Evolutionary conservation across 345 rosid species (phyloP), one percentile per base, ranked within the genome.

Genomic region (Populus simonii): DNA sequence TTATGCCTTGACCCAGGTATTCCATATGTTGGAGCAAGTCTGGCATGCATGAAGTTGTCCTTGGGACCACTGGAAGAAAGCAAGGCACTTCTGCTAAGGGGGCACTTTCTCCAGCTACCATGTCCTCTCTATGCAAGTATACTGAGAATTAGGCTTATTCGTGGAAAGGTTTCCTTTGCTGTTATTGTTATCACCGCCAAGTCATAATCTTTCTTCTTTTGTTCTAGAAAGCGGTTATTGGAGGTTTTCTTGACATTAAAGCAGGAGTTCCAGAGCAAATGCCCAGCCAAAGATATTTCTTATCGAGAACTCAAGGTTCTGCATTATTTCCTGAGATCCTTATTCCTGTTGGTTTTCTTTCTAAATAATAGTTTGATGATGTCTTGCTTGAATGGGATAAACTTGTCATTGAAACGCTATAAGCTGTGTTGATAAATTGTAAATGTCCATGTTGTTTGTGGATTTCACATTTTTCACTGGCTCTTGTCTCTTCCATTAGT

Each of bases 1-100:
- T 47, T 80, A 23, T 79, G 76, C 39, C 35, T 77, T 84, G 72
- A 70, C 80, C 82, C 57, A 96, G 98, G 83, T 96, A 92, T 81
- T 93, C 96, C 55, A 78, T 93, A 74, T 90, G 93, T 82, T 96
- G 99, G 99, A 93, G 93, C 80, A 91, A 84, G 72, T 88, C 86
- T 74, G 94, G 94, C 68, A 87, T 93, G 85, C 96, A 90, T 82
- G 98, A 95, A 86, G 99, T 92, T 33, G 74, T 92, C 82, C 97
- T 93, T 72, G 98, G 98, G 79, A 96, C 98, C 66, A 91, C 91
- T 0, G 98, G 99, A 61, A 90, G 97, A 84, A 93, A 93, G 86
- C 99, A 93, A 83, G 99, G 99, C 36, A 89, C 98, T 59, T 93
- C 98, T 72, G 86, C 93, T 59, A 95, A 89, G 89, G 93, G 94